Percentiles rank a stretch among this genome's conserved stretches.
Conservation (phyloP, 2,329 filamentous ascomycete genomes). For the Scedosporium apiospermum region DNA sequence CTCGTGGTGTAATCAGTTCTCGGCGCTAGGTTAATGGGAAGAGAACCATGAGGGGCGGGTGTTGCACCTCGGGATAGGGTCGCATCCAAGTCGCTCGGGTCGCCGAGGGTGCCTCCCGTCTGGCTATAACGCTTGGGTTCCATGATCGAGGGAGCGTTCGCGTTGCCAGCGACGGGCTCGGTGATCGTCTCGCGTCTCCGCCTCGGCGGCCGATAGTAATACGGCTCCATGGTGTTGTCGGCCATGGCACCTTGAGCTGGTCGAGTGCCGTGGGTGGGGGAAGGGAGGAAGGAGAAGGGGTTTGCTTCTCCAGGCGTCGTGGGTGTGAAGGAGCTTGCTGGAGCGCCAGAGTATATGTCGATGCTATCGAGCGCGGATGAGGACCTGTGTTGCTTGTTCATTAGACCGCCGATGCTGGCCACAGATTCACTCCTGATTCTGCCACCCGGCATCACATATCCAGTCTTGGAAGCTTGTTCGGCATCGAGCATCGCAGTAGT, state of each 20-base stretch:
- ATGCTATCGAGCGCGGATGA: slow-evolving; percentile 46
- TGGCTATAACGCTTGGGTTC: slow-evolving; percentile 30
- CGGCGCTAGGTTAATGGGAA: slow-evolving; percentile 37
- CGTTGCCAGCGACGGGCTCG: slow-evolving; percentile 23
- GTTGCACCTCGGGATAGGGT: slow-evolving; percentile 33
- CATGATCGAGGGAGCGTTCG: slow-evolving; percentile 17
- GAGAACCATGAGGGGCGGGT: slow-evolving; percentile 27
- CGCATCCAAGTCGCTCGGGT: slow-evolving; percentile 29
- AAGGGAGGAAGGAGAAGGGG: slow-evolving; percentile 61
- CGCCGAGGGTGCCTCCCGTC: slow-evolving; percentile 19
- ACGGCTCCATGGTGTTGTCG: slow-evolving; percentile 45
- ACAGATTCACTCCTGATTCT: slow-evolving; percentile 52
- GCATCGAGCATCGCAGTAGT: slow-evolving; percentile 69
- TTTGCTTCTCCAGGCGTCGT: slow-evolving; percentile 65
- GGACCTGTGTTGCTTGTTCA: slow-evolving; percentile 32
- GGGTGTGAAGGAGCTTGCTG: slow-evolving; percentile 55
- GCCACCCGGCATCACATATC: slow-evolving; percentile 43
- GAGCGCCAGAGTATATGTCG: slow-evolving; percentile 33
- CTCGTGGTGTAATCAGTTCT: slow-evolving; percentile 83
- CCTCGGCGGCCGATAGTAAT: slow-evolving; percentile 78
- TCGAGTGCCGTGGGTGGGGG: slow-evolving; percentile 38
- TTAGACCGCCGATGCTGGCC: slow-evolving; percentile 44
- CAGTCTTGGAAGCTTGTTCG: slow-evolving; percentile 55
- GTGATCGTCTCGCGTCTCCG: slow-evolving; percentile 54
- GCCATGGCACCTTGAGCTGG: slow-evolving; percentile 39